These are phyloP conservation scores for Venturia effusa DNA, from an alignment of 2,329 filamentous ascomycete species.

Conservation along the genomic window DNA sequence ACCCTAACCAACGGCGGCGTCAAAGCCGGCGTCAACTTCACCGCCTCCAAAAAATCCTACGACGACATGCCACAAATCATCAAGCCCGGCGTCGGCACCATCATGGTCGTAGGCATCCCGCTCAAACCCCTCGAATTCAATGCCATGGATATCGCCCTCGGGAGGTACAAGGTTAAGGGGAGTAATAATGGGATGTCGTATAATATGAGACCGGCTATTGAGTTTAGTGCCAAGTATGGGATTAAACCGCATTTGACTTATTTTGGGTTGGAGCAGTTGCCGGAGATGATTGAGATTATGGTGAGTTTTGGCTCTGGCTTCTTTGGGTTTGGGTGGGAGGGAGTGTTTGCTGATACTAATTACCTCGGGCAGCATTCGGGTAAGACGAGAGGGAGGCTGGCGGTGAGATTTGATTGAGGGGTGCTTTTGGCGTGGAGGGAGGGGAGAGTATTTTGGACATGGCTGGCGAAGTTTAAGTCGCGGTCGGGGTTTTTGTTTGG, in stretches of 20 bases:
- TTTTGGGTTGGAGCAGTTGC: slow-evolving; percentile 22
- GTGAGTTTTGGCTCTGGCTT: slow-evolving; percentile 10
- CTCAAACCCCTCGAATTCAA: slow-evolving; percentile 22
- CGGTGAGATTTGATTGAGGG: slow-evolving; percentile 10
- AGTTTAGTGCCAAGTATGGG: slow-evolving; percentile 24
- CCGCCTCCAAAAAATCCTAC: slow-evolving; percentile 24
- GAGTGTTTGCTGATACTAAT: background rate
- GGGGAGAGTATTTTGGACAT: background rate
- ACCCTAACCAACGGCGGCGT: slow-evolving; percentile 29
- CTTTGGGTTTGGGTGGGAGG: background rate
- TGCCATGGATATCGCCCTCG: slow-evolving; percentile 22
- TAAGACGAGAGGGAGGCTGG: slow-evolving; percentile 9
- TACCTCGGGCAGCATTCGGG: slow-evolving; percentile 3
- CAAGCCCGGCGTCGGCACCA: slow-evolving; percentile 20
- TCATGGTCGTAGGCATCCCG: slow-evolving; percentile 26
- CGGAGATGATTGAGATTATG: slow-evolving; percentile 26
- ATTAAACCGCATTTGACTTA: slow-evolving; percentile 22
- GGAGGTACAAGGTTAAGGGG: slow-evolving; percentile 20
- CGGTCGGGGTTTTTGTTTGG: no score
- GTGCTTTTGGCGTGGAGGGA: background rate
- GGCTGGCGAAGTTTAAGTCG: background rate
- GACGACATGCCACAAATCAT: slow-evolving; percentile 23
- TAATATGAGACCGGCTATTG: slow-evolving; percentile 24
- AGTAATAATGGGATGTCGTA: slow-evolving; percentile 23
- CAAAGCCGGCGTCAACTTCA: slow-evolving; percentile 33